Evolutionary conservation across 495 filamentous ascomycete species (phyloP), one percentile per base, ranked within the genome.

Genomic region (Podospora anserina): DNA sequence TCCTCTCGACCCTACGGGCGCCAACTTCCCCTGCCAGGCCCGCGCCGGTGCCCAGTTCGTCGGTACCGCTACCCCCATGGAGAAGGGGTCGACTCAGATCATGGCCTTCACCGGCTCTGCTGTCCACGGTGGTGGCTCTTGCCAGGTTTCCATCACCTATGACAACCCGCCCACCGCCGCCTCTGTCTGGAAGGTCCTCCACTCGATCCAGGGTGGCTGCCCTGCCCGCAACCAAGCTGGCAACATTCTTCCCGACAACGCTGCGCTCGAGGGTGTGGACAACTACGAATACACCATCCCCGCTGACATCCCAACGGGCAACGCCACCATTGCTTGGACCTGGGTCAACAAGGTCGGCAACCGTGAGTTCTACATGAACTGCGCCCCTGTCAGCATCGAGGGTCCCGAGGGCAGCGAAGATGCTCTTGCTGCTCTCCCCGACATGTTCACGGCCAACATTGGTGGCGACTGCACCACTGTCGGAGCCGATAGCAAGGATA

Each of bases 331-430:
- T 57, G 89, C 90, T 18, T 97, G 92, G 85, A 90, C 90, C 4
- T 97, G 94, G 94, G 89, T 94, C 82, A 97, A 97, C 86, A 89
- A 89, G 70, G 76, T 93, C 64, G 92, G 92, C 61, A 92, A 93
- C 81, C 87, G 92, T 23, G 94, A 97, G 77, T 92, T 96, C 87
- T 97, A 97, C 83, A 96, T 96, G 93, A 93, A 94, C 85, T 97
- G 94, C 69, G 91, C 89, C 4, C 86, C 90, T 20, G 84, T 94
- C 60, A 87, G 83, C 5, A 85, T 97, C 70, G 81, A 79, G 1
- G 84, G 84, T 49, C 78, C 80, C 0, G 83, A 83, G 4, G 87
- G 85, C 62, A 69, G 79, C 18, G 66, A 82, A 68, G 39, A 79
- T 30, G 82, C 83, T 68, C 85, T 84, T 70, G 81, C 85, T 69